These are phyloP conservation scores for Plantago elongata DNA, from an alignment of 257 asterid genomes.

Conservation along the genomic window DNA sequence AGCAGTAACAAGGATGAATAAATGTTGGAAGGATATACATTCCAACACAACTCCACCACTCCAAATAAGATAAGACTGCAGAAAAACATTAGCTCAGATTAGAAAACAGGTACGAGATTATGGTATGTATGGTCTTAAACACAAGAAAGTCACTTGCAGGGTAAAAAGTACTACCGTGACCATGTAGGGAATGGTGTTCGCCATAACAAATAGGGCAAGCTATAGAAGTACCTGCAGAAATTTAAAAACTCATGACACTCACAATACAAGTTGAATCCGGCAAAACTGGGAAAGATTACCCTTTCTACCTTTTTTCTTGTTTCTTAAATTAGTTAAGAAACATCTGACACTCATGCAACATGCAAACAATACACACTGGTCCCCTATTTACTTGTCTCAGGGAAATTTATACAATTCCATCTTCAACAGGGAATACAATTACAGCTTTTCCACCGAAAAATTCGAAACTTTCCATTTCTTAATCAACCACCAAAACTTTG, in stretches of 20 bases:
- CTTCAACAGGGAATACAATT: too few species aligned
- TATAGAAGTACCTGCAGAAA: constrained; percentile 74
- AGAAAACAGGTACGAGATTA: background rate
- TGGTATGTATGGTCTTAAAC: background rate
- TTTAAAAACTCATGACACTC: background rate
- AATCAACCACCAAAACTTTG: too few species aligned
- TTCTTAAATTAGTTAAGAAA: too few species aligned
- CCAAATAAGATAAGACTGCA: constrained; percentile 64
- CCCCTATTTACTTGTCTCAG: too few species aligned
- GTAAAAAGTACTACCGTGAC: constrained; percentile 42
- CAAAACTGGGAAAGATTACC: too few species aligned
- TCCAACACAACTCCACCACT: constrained; percentile 79
- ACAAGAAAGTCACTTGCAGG: constrained; percentile 1
- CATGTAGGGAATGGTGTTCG: constrained; percentile 67
- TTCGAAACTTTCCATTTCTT: too few species aligned
- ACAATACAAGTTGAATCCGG: too few species aligned
- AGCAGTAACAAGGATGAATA: constrained; percentile 68
- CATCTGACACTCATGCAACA: too few species aligned
- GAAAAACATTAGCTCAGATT: background rate
- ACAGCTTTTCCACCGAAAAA: too few species aligned
- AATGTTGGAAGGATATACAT: constrained; percentile 64
- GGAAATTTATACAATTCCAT: too few species aligned
- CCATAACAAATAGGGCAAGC: constrained; percentile 89
- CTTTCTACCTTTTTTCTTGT: too few species aligned
- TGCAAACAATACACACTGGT: too few species aligned